phyloP scores from a whole-genome alignment of 2,329 filamentous ascomycete genomes.

The Fulvia fulva region DNA sequence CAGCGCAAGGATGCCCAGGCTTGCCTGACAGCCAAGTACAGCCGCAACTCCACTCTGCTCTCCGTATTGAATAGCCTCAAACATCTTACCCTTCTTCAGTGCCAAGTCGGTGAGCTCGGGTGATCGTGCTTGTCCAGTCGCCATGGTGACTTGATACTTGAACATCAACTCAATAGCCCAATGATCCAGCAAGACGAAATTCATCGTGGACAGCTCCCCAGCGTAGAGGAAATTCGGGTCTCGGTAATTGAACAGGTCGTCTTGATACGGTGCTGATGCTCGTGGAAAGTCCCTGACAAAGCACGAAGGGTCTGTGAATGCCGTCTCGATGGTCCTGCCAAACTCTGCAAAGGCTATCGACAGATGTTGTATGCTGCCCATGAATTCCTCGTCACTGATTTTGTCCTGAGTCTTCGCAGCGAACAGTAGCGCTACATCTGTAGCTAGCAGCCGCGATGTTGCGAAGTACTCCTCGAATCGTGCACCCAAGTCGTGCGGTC shows the following conservation, averaged over 20 bases:
- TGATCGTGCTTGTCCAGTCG: slow-evolving; percentile 45
- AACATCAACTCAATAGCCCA: slow-evolving; percentile 78
- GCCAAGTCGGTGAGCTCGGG: slow-evolving; percentile 60
- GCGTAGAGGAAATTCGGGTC: slow-evolving; percentile 65
- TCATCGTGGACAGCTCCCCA: slow-evolving; percentile 69
- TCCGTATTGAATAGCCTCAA: slow-evolving; percentile 72
- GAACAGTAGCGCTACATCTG: slow-evolving; percentile 76
- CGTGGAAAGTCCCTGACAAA: slow-evolving; percentile 62
- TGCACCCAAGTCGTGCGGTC: slow-evolving; percentile 62
- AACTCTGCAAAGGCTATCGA: slow-evolving; percentile 48
- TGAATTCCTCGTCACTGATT: slow-evolving; percentile 64
- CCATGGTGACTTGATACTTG: slow-evolving; percentile 64
- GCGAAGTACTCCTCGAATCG: slow-evolving; percentile 61
- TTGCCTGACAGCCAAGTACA: slow-evolving; percentile 69
- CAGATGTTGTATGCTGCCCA: slow-evolving; percentile 51
- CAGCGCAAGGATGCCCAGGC: slow-evolving; percentile 69
- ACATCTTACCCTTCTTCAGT: slow-evolving; percentile 69
- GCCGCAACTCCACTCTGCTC: slow-evolving; percentile 66
- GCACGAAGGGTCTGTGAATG: slow-evolving; percentile 58
- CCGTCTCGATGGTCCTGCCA: slow-evolving; percentile 53
- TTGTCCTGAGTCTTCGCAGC: slow-evolving; percentile 62
- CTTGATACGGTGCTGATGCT: slow-evolving; percentile 39
- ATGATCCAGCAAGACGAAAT: slow-evolving; percentile 71
- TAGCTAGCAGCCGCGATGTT: slow-evolving; percentile 66
- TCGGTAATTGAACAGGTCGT: slow-evolving; percentile 72